Evolutionary conservation across 179 eudicot genomes (phyloP).

Genomic region (Amaranthus tricolor): DNA sequence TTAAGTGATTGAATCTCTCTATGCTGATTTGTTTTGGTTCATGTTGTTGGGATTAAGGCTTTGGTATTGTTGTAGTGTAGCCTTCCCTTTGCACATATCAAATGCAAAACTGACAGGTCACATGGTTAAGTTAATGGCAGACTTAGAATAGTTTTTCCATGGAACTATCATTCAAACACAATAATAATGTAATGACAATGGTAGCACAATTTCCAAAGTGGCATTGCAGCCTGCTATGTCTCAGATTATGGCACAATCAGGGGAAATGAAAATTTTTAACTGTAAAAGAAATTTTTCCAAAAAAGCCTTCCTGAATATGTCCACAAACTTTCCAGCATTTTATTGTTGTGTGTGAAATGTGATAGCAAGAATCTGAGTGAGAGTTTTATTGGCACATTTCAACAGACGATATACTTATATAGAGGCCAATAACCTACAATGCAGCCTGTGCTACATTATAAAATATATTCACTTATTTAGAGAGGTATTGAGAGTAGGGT

Average conservation of each 20-base stretch:
- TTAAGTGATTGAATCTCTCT: no score
- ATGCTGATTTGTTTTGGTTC: no score
- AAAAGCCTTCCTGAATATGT: neutral
- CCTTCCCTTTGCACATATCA: neutral
- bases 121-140: neutral
- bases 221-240: neutral
- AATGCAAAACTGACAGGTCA: neutral
- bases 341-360: neutral
- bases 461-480: no score
- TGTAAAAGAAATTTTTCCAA: neutral
- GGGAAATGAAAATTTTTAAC: neutral
- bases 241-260: neutral
- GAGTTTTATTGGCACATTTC: neutral
- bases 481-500: no score
- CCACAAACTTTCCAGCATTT: neutral
- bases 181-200: neutral
- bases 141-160: neutral
- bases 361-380: neutral
- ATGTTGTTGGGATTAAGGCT: no score
- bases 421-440: neutral
- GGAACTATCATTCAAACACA: neutral
- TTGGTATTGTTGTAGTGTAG: no score
- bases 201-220: neutral
- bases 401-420: neutral
- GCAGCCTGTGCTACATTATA: no score